Conservation (phyloP, 495 filamentous ascomycete species). For the Neurospora tetrasperma region DNA sequence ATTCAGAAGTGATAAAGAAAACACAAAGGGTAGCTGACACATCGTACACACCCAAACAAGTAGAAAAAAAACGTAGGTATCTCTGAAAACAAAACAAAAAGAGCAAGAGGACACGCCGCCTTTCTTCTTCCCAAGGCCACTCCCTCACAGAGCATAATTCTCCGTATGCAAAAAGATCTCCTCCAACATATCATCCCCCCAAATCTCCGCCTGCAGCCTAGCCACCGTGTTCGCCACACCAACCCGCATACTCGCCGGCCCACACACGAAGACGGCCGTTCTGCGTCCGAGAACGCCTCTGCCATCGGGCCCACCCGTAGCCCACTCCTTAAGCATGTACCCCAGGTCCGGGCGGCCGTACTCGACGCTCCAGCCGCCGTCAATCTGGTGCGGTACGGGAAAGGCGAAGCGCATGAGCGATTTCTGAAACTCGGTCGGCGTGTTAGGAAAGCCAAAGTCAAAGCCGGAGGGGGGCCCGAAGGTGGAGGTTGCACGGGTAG, state of each 20-base stretch:
- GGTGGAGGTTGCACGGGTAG: constrained; percentile 28
- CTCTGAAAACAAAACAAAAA: neutral
- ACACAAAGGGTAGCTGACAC: neutral
- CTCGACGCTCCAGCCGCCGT: constrained; percentile 80
- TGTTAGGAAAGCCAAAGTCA: constrained; percentile 67
- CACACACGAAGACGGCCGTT: constrained; percentile 90
- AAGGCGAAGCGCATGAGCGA: constrained; percentile 81
- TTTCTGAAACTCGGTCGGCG: constrained; percentile 69
- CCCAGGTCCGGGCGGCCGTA: constrained; percentile 86
- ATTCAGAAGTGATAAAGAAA: neutral
- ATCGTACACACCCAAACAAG: neutral
- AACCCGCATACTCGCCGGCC: constrained; percentile 75
- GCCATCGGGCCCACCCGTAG: constrained; percentile 46
- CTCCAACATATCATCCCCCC: constrained; percentile 63
- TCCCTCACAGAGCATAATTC: constrained; percentile 70
- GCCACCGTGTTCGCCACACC: constrained; percentile 81
- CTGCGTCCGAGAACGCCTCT: constrained; percentile 63
- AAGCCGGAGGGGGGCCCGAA: constrained; percentile 44
- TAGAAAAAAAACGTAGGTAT: neutral
- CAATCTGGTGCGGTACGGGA: constrained; percentile 52
- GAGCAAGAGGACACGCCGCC: neutral
- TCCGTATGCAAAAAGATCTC: constrained; percentile 94
- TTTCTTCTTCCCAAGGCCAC: neutral
- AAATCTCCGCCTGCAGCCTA: constrained; percentile 68
- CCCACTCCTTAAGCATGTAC: constrained; percentile 72